A percentile compares a stretch with the other conserved stretches of the same genome.
Conservation (phyloP, 495 filamentous ascomycete genomes). For the Glarea lozoyensis region DNA sequence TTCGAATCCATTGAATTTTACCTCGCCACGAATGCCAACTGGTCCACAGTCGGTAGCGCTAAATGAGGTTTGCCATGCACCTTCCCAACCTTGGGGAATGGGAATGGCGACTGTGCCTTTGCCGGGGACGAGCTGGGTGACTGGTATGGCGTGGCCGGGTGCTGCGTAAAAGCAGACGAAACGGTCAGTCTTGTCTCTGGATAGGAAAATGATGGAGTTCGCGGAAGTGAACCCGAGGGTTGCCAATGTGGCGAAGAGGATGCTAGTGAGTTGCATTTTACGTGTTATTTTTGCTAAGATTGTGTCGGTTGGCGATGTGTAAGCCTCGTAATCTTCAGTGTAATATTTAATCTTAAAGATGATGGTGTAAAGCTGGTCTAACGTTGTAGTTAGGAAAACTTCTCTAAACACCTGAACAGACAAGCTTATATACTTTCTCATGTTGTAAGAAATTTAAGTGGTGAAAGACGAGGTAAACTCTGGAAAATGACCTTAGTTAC, state of each 20-base stretch:
- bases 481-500: too few relatives aligned
- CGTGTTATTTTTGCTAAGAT: too few relatives aligned
- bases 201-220: constrained; percentile 38
- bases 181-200: constrained; percentile 35
- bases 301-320: too few relatives aligned
- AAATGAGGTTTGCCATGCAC: constrained; percentile 39
- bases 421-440: too few relatives aligned
- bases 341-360: too few relatives aligned
- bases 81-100: constrained; percentile 34
- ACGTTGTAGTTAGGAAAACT: too few relatives aligned
- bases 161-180: constrained; percentile 33
- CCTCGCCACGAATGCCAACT: constrained; percentile 44
- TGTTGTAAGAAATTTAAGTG: too few relatives aligned
- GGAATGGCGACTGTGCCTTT: constrained; percentile 18
- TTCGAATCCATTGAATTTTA: constrained; percentile 34
- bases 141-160: constrained; percentile 17
- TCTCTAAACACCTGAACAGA: too few relatives aligned
- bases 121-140: constrained; percentile 25
- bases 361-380: too few relatives aligned
- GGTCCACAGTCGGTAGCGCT: constrained; percentile 24
- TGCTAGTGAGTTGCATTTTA: constrained; percentile 7
- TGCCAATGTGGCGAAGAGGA: constrained; percentile 17
- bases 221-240: constrained; percentile 24
- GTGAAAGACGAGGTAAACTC: too few relatives aligned
- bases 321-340: too few relatives aligned